phyloP scores from a whole-genome alignment of 2,329 filamentous ascomycete genomes.

The Esteya vermicola region DNA sequence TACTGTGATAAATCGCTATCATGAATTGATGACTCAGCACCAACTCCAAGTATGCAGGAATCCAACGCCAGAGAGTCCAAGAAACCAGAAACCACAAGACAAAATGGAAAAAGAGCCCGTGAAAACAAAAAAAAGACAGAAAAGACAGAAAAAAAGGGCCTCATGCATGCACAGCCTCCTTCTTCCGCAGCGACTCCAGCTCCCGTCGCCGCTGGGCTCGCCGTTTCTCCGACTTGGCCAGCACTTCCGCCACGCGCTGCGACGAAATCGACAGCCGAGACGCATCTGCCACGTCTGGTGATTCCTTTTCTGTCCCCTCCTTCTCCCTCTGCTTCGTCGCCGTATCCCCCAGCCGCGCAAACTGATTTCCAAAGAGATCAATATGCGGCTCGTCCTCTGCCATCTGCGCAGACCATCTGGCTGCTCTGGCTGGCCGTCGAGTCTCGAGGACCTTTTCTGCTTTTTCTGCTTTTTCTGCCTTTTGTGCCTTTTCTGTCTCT shows the following conservation, averaged over 20 bases:
- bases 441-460: not conserved
- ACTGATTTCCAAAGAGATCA: conserved; percentile 31
- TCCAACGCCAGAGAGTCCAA: too few relatives aligned
- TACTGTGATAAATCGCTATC: too few relatives aligned
- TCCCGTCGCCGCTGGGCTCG: conserved; percentile 30
- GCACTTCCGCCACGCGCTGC: conserved; percentile 36
- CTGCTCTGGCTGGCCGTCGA: not conserved
- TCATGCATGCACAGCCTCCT: conserved; percentile 38
- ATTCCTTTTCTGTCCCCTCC: not conserved
- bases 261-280: conserved; percentile 31
- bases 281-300: not conserved
- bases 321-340: not conserved
- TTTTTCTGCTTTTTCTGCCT: too few relatives aligned
- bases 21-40: too few relatives aligned
- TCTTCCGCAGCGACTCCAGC: conserved; percentile 19
- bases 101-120: too few relatives aligned
- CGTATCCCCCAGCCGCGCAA: conserved; percentile 26
- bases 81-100: too few relatives aligned
- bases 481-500: too few relatives aligned
- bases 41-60: too few relatives aligned
- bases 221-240: conserved; percentile 39
- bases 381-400: conserved; percentile 21
- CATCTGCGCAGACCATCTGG: conserved; percentile 13
- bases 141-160: too few relatives aligned
- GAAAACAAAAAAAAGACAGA: too few relatives aligned